phyloP scores from a whole-genome alignment of 306 rosid species.

The Lathyrus oleraceus region DNA sequence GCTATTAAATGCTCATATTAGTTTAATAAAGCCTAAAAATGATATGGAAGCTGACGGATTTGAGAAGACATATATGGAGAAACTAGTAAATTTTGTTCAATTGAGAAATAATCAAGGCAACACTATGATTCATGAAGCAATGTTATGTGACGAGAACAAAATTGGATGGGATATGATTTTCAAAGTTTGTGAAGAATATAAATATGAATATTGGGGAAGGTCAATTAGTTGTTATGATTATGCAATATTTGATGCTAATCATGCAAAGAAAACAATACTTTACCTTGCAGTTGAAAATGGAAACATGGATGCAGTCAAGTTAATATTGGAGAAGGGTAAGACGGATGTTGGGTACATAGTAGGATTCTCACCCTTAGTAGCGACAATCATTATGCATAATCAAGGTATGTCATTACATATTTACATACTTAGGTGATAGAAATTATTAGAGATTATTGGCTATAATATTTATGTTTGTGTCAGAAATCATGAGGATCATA shows the following conservation, averaged over 20 bases:
- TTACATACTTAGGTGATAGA: too few species aligned
- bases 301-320: neutral
- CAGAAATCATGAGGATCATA: too few species aligned
- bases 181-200: neutral
- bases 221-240: neutral
- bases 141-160: neutral
- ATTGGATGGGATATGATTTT: neutral
- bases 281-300: conserved; percentile 5
- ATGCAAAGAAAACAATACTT: neutral
- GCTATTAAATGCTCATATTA: neutral
- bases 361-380: too few species aligned
- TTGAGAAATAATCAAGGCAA: neutral
- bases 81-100: neutral
- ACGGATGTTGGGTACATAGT: too few species aligned
- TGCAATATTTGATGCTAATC: neutral
- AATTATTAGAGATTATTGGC: too few species aligned
- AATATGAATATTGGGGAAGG: too few species aligned
- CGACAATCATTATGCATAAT: too few species aligned
- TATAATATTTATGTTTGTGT: too few species aligned
- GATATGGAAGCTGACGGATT: neutral
- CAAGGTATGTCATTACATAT: too few species aligned
- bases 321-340: neutral
- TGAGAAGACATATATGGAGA: neutral
- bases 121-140: conserved; percentile 25
- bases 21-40: too few species aligned